phyloP scores from a whole-genome alignment of 345 rosid genomes.

The Rhizophora mangle region DNA sequence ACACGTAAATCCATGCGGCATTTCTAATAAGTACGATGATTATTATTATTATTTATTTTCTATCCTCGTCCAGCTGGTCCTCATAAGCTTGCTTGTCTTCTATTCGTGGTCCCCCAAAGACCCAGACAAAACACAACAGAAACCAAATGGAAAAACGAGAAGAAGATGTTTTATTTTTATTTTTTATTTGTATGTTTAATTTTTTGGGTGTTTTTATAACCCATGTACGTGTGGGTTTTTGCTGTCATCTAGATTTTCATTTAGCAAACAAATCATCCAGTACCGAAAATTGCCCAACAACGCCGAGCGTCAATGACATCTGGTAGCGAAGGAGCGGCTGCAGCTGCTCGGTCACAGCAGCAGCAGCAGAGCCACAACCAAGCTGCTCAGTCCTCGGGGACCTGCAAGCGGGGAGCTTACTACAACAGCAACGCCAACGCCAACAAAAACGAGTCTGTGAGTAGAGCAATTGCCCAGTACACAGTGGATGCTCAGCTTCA shows the following conservation, averaged over 20 bases:
- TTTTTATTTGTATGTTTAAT: too few species aligned
- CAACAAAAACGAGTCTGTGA: slow-evolving; percentile 42
- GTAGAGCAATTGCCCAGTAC: slow-evolving; percentile 93
- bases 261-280: background rate
- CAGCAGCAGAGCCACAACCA: slow-evolving; percentile 14
- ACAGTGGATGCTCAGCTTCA: slow-evolving; percentile 89
- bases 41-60: too few species aligned
- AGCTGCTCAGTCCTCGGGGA: slow-evolving; percentile 44
- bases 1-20: too few species aligned
- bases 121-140: background rate
- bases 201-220: too few species aligned
- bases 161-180: too few species aligned
- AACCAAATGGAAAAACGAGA: too few species aligned
- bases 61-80: too few species aligned
- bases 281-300: background rate
- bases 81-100: too few species aligned
- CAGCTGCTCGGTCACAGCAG: slow-evolving; percentile 1
- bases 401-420: slow-evolving; percentile 32
- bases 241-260: background rate
- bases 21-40: too few species aligned
- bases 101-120: background rate
- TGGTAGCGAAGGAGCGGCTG: slow-evolving; percentile 15
- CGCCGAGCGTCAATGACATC: slow-evolving; percentile 31
- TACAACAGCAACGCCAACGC: slow-evolving; percentile 7
- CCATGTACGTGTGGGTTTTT: background rate